phyloP scores from a whole-genome alignment of 2,329 filamentous ascomycete genomes.

The Teratosphaeria pseudoeucalypti region DNA sequence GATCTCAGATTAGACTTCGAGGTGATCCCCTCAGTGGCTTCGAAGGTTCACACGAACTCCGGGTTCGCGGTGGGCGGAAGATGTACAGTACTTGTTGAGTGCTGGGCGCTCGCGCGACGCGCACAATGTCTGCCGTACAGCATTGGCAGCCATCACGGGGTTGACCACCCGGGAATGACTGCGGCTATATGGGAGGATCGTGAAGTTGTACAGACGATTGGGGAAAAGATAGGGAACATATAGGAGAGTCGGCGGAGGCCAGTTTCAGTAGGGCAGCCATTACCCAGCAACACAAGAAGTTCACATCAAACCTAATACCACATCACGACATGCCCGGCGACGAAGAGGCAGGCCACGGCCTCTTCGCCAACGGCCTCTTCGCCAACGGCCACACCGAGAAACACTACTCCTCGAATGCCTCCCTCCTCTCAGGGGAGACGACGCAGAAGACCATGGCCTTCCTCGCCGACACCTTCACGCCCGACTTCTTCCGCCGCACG shows the following conservation, averaged over 20 bases:
- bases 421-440: not conserved
- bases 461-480: constrained; percentile 3
- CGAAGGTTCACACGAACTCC: not conserved
- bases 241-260: not conserved
- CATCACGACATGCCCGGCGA: not conserved
- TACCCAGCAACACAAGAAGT: not conserved
- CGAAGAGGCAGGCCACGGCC: not conserved
- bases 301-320: not conserved
- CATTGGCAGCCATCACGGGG: not conserved
- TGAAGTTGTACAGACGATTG: not conserved
- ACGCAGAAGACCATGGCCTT: not conserved
- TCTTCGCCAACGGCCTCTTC: not conserved
- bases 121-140: not conserved
- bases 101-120: not conserved
- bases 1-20: not conserved
- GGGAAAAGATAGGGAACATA: not conserved
- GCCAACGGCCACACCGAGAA: not conserved
- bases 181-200: not conserved
- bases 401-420: not conserved
- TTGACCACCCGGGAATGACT: not conserved
- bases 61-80: not conserved
- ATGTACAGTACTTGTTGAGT: not conserved
- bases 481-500: constrained; percentile 3
- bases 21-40: not conserved
- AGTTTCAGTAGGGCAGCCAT: not conserved